Conservation (phyloP, 2,329 filamentous ascomycete genomes). For the Paecilomyces sp. region DNA sequence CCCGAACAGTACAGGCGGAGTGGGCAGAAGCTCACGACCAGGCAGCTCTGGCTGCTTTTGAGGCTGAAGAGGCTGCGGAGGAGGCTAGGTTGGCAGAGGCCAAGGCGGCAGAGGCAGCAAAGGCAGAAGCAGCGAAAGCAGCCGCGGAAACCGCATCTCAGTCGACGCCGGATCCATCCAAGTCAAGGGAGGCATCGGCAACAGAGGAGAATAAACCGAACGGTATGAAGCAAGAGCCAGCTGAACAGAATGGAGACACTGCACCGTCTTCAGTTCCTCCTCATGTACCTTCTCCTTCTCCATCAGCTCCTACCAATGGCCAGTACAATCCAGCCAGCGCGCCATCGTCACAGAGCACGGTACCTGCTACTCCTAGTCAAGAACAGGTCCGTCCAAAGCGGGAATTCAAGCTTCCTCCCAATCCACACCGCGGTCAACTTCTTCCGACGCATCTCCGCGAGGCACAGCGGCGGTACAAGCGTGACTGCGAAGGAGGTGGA, state of each 20-base stretch:
- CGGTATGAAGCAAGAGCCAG: constrained; percentile 15
- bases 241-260: constrained; percentile 10
- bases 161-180: neutral
- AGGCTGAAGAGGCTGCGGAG: constrained; percentile 51
- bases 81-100: constrained; percentile 27
- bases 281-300: constrained; percentile 8
- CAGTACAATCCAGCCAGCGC: constrained; percentile 6
- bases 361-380: neutral
- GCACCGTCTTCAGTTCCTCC: constrained; percentile 6
- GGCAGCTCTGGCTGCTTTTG: constrained; percentile 47
- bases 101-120: constrained; percentile 14
- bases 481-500: constrained; percentile 41
- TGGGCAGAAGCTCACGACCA: constrained; percentile 45
- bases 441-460: constrained; percentile 44
- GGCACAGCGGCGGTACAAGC: constrained; percentile 41
- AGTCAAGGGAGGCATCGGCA: neutral
- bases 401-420: constrained; percentile 32
- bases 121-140: constrained; percentile 5
- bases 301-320: neutral
- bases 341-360: constrained; percentile 19
- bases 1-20: constrained; percentile 54
- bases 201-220: constrained; percentile 1
- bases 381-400: constrained; percentile 13
- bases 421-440: constrained; percentile 41
- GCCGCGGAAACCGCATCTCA: neutral